Percentiles rank a stretch among this genome's conserved stretches.
Conservation (phyloP, 2,329 filamentous ascomycete species). For the Colletotrichum eremochloae region DNA sequence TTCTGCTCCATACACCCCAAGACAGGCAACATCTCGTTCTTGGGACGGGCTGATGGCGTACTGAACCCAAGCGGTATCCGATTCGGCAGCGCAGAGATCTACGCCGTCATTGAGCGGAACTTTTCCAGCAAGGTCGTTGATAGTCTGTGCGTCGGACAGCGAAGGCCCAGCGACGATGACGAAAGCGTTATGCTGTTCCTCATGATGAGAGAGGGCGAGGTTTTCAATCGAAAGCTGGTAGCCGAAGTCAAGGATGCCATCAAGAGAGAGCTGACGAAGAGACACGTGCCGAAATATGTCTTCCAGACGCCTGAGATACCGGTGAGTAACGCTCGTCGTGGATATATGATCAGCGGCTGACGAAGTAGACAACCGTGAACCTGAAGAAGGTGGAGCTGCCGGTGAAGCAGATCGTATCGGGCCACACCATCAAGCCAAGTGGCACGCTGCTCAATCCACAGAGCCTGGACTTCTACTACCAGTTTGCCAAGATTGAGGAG, state of each 20-base stretch:
- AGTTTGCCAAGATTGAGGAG: slow-evolving; percentile 80
- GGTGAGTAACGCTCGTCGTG: slow-evolving; percentile 60
- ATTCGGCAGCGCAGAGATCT: slow-evolving; percentile 86
- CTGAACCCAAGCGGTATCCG: slow-evolving; percentile 84
- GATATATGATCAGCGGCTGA: slow-evolving; percentile 39
- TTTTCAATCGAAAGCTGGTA: slow-evolving; percentile 68
- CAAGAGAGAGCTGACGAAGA: slow-evolving; percentile 73
- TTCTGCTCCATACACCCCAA: slow-evolving; percentile 79
- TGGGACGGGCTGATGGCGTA: slow-evolving; percentile 82
- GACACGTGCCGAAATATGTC: slow-evolving; percentile 83
- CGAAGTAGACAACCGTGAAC: slow-evolving; percentile 80
- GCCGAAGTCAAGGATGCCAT: slow-evolving; percentile 74
- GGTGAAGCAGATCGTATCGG: slow-evolving; percentile 86
- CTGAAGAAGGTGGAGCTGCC: slow-evolving; percentile 88
- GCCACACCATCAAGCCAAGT: slow-evolving; percentile 79
- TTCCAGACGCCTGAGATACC: slow-evolving; percentile 87
- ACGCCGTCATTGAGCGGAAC: slow-evolving; percentile 76
- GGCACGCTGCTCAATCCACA: slow-evolving; percentile 83
- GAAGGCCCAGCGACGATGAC: slow-evolving; percentile 69
- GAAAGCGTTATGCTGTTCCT: slow-evolving; percentile 69
- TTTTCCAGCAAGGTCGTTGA: slow-evolving; percentile 76
- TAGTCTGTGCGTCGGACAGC: slow-evolving; percentile 84
- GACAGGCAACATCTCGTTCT: slow-evolving; percentile 75
- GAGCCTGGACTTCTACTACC: slow-evolving; percentile 83
- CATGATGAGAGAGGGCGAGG: slow-evolving; percentile 67